Conservation (phyloP, 1,284 basidiomycete genomes). For the Schizophyllum amplum region DNA sequence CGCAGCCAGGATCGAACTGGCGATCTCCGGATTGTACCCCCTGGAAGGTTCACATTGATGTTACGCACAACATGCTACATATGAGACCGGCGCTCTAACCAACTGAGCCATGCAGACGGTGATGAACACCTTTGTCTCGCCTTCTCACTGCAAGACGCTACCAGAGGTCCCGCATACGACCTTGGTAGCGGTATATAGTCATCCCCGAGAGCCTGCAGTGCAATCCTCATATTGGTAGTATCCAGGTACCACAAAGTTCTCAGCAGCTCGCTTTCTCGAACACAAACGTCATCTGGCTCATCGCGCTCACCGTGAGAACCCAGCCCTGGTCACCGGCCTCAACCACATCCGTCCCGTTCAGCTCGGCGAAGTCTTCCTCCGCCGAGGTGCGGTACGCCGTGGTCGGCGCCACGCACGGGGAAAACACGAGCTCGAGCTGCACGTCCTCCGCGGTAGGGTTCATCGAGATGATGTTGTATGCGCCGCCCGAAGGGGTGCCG, state of each 20-base stretch:
- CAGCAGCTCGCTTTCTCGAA: not conserved
- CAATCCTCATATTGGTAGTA: not conserved
- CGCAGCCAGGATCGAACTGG: conserved; percentile 1
- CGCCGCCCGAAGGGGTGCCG: conserved; percentile 15
- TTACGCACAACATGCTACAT: too few relatives aligned
- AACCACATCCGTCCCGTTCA: conserved; percentile 14
- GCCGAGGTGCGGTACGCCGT: conserved; percentile 24
- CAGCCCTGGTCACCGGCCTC: not conserved
- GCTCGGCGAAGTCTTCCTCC: conserved; percentile 24
- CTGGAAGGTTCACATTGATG: not conserved
- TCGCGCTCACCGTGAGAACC: not conserved
- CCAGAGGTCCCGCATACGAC: too few relatives aligned
- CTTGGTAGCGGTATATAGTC: too few relatives aligned
- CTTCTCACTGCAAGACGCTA: too few relatives aligned
- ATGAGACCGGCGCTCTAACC: not conserved
- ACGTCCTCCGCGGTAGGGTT: conserved; percentile 23
- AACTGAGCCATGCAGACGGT: not conserved
- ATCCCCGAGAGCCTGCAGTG: too few relatives aligned
- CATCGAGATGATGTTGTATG: conserved; percentile 26
- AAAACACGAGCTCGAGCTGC: conserved; percentile 24
- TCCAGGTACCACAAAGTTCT: not conserved
- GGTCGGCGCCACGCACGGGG: conserved; percentile 21
- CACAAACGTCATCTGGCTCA: not conserved
- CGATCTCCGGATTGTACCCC: not conserved
- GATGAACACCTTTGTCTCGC: too few relatives aligned